These are phyloP conservation scores for Debaryomyces fabryi DNA, from an alignment of 1,139 yeast species.

Conservation along the genomic window DNA sequence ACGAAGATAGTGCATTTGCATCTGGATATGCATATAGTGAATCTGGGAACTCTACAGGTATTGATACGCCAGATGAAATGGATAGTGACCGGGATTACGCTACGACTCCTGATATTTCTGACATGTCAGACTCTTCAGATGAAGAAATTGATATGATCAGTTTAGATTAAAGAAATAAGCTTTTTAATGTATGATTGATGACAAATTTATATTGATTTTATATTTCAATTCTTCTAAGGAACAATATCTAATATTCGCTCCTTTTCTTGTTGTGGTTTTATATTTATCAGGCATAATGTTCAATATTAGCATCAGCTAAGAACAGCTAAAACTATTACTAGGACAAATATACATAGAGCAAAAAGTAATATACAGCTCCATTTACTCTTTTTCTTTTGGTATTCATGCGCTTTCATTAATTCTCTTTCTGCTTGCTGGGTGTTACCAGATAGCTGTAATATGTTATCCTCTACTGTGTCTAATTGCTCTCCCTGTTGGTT, in stretches of 20 bases:
- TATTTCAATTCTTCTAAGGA: neutral
- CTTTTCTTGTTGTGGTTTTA: neutral
- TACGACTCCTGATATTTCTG: constrained; percentile 32
- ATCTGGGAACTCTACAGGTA: constrained; percentile 10
- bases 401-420: constrained; percentile 70
- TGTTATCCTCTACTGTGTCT: constrained; percentile 80
- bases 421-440: constrained; percentile 74
- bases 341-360: constrained; percentile 40
- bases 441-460: constrained; percentile 64
- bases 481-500: constrained; percentile 83
- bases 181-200: neutral
- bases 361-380: constrained; percentile 72
- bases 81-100: constrained; percentile 20
- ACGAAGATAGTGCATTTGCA: constrained; percentile 28
- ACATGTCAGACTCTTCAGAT: constrained; percentile 17
- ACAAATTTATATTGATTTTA: neutral
- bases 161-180: constrained; percentile 15
- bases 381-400: constrained; percentile 68
- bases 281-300: neutral
- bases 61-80: constrained; percentile 13
- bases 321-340: constrained; percentile 42
- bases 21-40: neutral
- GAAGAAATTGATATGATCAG: constrained; percentile 19
- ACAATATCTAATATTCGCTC: neutral
- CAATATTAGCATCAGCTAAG: constrained; percentile 26